Evolutionary conservation across 75 land plant species (phyloP).

Genomic region (Cupressus sempervirens): DNA sequence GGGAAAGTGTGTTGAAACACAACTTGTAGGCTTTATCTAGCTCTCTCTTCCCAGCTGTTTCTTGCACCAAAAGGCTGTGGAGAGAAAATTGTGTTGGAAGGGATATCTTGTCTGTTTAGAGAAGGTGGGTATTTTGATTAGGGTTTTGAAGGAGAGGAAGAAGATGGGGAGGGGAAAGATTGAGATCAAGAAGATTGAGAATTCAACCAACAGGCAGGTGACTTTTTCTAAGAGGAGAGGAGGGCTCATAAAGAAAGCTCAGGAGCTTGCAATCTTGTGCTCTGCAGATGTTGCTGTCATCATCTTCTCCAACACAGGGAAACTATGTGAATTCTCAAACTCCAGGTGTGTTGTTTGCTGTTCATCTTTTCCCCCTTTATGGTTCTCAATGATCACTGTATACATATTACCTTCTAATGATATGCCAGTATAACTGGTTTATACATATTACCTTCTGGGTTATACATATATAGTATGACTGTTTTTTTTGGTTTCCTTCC

Average conservation of each 20-base stretch:
- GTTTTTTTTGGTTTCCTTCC: too few relatives aligned
- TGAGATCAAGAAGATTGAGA: slow-evolving; percentile 2
- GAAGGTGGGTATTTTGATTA: not conserved
- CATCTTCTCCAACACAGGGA: not conserved
- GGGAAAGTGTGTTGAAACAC: not conserved
- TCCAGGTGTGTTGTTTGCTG: not conserved
- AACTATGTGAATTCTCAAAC: not conserved
- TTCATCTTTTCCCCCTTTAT: not conserved
- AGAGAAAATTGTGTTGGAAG: not conserved
- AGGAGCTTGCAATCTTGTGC: not conserved
- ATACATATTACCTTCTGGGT: not conserved
- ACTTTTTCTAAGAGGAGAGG: not conserved
- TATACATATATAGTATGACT: too few relatives aligned
- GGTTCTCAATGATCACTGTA: too few relatives aligned
- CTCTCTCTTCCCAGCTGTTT: not conserved
- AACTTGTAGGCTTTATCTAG: not conserved
- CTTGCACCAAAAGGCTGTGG: not conserved
- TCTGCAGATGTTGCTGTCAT: not conserved
- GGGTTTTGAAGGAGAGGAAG: not conserved
- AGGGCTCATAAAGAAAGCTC: not conserved
- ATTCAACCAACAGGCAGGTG: not conserved
- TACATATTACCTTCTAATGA: not conserved
- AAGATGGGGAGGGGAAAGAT: not conserved
- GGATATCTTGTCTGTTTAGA: not conserved
- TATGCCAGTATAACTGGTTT: too few relatives aligned